Percentiles rank a stretch among this genome's conserved stretches.
Evolutionary conservation across 495 filamentous ascomycete species (phyloP).

Genomic region (Penicillium waksmanii): DNA sequence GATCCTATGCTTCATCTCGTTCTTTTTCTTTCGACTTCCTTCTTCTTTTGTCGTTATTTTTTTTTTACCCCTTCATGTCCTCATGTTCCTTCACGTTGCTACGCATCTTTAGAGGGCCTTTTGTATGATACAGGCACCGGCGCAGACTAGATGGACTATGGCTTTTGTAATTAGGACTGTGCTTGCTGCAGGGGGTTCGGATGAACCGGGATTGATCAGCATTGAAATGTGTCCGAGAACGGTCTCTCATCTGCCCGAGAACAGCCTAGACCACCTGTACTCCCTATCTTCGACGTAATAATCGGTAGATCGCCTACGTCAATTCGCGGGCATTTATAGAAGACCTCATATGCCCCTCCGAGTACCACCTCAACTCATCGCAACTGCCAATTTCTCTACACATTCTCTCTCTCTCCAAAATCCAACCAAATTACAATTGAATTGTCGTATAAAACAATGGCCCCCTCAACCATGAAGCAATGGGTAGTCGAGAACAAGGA

Average conservation of each 20-base stretch:
- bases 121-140: slow-evolving; percentile 12
- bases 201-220: neutral
- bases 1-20: no score
- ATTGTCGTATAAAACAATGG: slow-evolving; percentile 35
- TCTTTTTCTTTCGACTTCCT: no score
- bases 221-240: neutral
- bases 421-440: neutral
- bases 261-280: no score
- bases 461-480: slow-evolving; percentile 62
- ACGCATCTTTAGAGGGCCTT: slow-evolving; percentile 5
- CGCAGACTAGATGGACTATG: neutral
- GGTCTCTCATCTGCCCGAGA: neutral
- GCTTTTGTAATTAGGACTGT: slow-evolving; percentile 4
- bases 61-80: slow-evolving; percentile 1
- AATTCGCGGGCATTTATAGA: slow-evolving; percentile 9
- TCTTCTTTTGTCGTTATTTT: no score
- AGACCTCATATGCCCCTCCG: slow-evolving; percentile 2
- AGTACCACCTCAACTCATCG: neutral
- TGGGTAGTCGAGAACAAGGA: slow-evolving; percentile 62
- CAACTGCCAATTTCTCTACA: no score
- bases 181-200: neutral
- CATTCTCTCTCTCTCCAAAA: no score
- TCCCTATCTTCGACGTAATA: slow-evolving; percentile 12
- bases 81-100: slow-evolving; percentile 11
- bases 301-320: slow-evolving; percentile 26